These are phyloP conservation scores for Yamadazyma takamatsuzukensis DNA, from an alignment of 805 yeast genomes.

Conservation along the genomic window DNA sequence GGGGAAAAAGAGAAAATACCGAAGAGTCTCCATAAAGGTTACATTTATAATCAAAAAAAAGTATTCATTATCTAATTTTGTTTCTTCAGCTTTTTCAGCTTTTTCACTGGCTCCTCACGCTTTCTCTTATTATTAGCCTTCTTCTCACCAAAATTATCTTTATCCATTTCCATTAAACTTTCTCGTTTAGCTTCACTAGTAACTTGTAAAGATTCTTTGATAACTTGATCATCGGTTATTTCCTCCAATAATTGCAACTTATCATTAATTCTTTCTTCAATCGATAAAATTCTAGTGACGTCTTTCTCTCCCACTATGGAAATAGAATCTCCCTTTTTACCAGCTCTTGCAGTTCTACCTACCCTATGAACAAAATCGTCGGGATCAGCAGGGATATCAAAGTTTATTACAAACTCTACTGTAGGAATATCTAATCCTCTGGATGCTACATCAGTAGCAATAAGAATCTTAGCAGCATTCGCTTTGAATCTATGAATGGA, in stretches of 20 bases:
- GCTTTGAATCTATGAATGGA: conserved; percentile 92
- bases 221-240: conserved; percentile 73
- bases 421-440: conserved; percentile 96
- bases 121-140: conserved; percentile 49
- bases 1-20: no score
- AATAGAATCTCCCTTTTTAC: conserved; percentile 79
- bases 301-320: conserved; percentile 85
- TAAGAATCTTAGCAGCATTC: conserved; percentile 85
- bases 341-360: conserved; percentile 99
- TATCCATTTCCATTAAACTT: conserved; percentile 90
- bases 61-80: conserved; percentile 7
- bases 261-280: conserved; percentile 77
- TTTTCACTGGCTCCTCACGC: conserved; percentile 9
- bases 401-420: conserved; percentile 86
- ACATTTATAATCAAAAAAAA: no score
- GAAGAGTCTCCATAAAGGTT: no score
- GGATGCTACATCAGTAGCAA: conserved; percentile 96
- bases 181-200: conserved; percentile 85
- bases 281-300: conserved; percentile 72
- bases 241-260: conserved; percentile 74
- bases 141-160: conserved; percentile 80
- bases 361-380: conserved; percentile 96
- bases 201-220: conserved; percentile 63
- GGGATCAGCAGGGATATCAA: conserved; percentile 92
- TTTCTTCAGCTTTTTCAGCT: conserved; percentile 1